Percentiles rank a stretch among this genome's conserved stretches.
Evolutionary conservation across 805 yeast genomes (phyloP).

Genomic region (Trichomonascus vanleenenianus): DNA sequence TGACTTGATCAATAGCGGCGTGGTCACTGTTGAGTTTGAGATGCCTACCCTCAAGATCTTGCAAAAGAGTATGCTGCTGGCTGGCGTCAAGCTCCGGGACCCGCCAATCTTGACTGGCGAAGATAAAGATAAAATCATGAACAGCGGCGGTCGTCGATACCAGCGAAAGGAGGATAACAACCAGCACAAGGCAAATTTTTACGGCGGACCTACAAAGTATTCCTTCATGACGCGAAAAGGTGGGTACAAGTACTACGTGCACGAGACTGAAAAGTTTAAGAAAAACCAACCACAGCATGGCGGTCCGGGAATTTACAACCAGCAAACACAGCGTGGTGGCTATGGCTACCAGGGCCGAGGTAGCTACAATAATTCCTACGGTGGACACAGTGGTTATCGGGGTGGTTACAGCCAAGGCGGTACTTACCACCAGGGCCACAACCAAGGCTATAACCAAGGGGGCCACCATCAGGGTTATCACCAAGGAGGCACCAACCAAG

Average conservation of each 20-base stretch:
- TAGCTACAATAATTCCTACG: conserved; percentile 1
- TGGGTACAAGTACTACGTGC: conserved; percentile 12
- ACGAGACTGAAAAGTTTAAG: conserved; percentile 3
- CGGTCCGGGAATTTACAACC: conserved; percentile 16
- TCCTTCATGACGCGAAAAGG: conserved; percentile 11
- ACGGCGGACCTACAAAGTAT: conserved; percentile 3
- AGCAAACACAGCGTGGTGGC: conserved; percentile 7
- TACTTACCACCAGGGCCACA: conserved; percentile 6
- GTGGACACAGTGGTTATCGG: conserved; percentile 15
- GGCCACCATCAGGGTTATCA: conserved; percentile 18
- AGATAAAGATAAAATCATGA: conserved; percentile 55
- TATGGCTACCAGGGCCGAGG: conserved; percentile 14
- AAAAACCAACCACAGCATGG: neutral
- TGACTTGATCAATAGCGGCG: conserved; percentile 35
- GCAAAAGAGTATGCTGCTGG: conserved; percentile 77
- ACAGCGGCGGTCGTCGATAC: conserved; percentile 32
- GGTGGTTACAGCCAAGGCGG: conserved; percentile 4
- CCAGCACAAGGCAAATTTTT: conserved; percentile 9
- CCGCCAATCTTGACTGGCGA: conserved; percentile 51
- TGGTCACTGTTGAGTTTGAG: conserved; percentile 43
- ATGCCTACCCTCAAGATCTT: conserved; percentile 48
- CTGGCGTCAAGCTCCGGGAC: conserved; percentile 62
- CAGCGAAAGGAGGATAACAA: conserved; percentile 12
- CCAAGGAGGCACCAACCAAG: conserved; percentile 1
- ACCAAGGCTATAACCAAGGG: conserved; percentile 16